Base-by-base conservation (phyloP, 257 asterid genomes). In the Echium plantagineum region DNA sequence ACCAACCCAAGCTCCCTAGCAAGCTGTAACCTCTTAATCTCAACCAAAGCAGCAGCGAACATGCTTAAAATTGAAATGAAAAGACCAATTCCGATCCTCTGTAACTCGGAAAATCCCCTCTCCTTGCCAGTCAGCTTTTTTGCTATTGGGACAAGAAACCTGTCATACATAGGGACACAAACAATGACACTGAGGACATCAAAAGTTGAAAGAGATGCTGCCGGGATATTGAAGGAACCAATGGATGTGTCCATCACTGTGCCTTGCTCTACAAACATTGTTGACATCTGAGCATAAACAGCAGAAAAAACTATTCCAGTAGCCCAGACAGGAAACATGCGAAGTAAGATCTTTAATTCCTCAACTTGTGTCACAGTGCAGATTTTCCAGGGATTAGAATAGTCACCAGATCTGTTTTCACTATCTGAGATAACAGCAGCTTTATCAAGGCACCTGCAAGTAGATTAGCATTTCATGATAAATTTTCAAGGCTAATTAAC, bases 191-290 rank as follows among this genome's bases (percentile, higher is more conserved):
- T 81, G 51, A 90, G 72, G 71, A 81, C 86, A 21, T 90, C 95
- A n/a, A 85, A 87, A 53, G 81, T 71, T 1, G 98, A 87, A 9
- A 90, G 84, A 59, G 96, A 80, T 46, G 96, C 98, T 1, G 98
- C 90, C 5, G 98, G 98, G 58, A 90, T 85, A 9, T 71, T 76
- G 74, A 87, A 85, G 73, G 98, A 82, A 49, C 91, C 95, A 2
- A 80, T 17, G n/a, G 89, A 63, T 21, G 91, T 83, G 77, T 90
- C 90, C 96, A 90, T 87, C 74, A 87, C 73, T 75, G 73, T 83
- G 75, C 98, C 98, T 73, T 90, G 98, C 81, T 81, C 98, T 2
- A 90, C 95, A 21, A 90, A 90, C 94, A 90, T 83, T 7, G 95
- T 81, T 4, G 95, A 80, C 95, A 90, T 82, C 74, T 90, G 98